Evolutionary conservation across 306 rosid genomes (phyloP), one percentile per base, ranked within the genome.

Genomic region (Citrullus mucosospermus): DNA sequence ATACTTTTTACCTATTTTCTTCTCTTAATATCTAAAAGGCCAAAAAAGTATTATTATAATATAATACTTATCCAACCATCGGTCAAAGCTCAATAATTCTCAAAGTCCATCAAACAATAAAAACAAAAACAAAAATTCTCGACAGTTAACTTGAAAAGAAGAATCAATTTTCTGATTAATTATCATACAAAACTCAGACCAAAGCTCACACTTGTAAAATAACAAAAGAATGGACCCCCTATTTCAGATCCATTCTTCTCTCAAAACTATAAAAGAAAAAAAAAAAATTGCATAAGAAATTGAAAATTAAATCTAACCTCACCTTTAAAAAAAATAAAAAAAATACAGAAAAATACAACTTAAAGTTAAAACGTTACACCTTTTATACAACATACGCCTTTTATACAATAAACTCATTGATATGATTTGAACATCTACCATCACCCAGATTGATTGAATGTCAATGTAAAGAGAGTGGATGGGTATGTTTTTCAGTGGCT

Each of bases 401-500:
- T 53, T 16, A 53, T 53, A 53, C 7, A 53, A 53, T 6, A 6
- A 53, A 53, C 57, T 53, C 2, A 6, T 53, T 53, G 57, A 16
- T 15, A 6, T 16, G 57, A 53, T 2, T 53, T 5, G 57, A 53
- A 53, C 2, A 4, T 15, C 8, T 8, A 16, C 8, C 8, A 5
- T 16, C 3, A 53, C 17, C n/a, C 57, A 22, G 0, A 1, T 48
- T 1, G n/a, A 15, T 15, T 50, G 88, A 81, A 50, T 77, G 44
- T 16, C 91, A 79, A 67, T 62, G 43, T 4, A 68, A 76, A 56
- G 89, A 75, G 22, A 58, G 63, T 1, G 39, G 41, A 20, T 81
- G 69, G 18, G 44, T 58, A 16, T 86, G 78, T 48, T 83, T 82
- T 2, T 90, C 86, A 16, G 55, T 70, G 15, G 74, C 88, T 77